These are phyloP conservation scores for Coprinellus micaceus DNA, from an alignment of 768 basidiomycete genomes.

Conservation along the genomic window DNA sequence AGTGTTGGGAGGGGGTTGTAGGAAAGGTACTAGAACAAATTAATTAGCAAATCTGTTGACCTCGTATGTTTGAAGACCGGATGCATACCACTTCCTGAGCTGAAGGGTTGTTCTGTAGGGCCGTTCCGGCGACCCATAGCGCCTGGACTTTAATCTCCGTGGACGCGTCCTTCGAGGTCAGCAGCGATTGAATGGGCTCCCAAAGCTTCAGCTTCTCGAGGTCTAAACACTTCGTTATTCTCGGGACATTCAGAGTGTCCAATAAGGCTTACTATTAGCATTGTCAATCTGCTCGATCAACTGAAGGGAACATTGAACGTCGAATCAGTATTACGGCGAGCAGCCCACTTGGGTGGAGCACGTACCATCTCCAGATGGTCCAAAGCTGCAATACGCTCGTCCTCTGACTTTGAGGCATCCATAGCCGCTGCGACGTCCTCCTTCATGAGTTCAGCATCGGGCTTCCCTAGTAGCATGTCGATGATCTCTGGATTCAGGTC, in stretches of 20 bases:
- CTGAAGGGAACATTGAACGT: no score
- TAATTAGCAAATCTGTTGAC: no score
- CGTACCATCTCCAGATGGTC: conserved; percentile 87
- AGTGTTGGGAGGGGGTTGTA: conserved; percentile 65
- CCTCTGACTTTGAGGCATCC: conserved; percentile 51
- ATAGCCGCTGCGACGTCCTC: conserved; percentile 65
- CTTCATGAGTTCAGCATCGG: conserved; percentile 81
- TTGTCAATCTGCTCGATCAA: conserved; percentile 88
- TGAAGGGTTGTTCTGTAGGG: conserved; percentile 84
- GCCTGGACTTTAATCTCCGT: conserved; percentile 63
- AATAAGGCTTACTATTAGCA: conserved; percentile 72
- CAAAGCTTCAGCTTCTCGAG: conserved; percentile 73
- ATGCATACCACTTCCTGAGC: conserved; percentile 75
- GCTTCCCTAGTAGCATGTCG: conserved; percentile 79
- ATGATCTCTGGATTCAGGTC: conserved; percentile 81
- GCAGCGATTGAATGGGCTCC: conserved; percentile 67
- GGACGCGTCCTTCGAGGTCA: conserved; percentile 50
- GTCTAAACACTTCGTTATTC: no score
- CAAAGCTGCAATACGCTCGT: conserved; percentile 62
- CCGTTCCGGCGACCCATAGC: conserved; percentile 87
- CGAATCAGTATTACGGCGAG: background rate
- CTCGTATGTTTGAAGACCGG: no score
- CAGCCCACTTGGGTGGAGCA: background rate
- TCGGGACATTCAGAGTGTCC: no score
- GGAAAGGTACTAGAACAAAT: conserved; percentile 55